Conservation (phyloP, 2,329 filamentous ascomycete species). For the Stagonosporopsis vannaccii region DNA sequence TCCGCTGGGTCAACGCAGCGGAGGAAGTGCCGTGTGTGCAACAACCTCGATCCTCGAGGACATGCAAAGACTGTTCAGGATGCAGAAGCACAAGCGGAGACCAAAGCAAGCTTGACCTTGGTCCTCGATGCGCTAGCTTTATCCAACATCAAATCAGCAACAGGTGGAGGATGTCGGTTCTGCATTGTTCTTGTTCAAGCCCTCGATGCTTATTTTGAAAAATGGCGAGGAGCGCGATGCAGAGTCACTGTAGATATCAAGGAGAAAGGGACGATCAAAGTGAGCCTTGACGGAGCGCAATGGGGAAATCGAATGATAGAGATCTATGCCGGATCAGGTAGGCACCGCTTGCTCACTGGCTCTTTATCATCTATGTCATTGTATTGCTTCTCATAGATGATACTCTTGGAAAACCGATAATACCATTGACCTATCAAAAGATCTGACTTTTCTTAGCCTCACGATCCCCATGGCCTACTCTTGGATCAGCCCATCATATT, state of each 20-base stretch:
- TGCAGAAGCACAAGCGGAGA: conserved; percentile 26
- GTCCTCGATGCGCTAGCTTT: conserved; percentile 37
- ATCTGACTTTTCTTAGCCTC: conserved; percentile 30
- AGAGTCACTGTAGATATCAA: conserved; percentile 35
- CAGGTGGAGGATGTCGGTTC: conserved; percentile 37
- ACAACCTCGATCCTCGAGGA: conserved; percentile 39
- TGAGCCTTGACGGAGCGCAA: conserved; percentile 32
- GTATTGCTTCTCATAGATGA: background rate
- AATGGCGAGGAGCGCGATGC: conserved; percentile 33
- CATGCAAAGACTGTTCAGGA: conserved; percentile 34
- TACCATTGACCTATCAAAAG: background rate
- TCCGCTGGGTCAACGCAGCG: conserved; percentile 22
- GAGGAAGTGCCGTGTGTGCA: conserved; percentile 38
- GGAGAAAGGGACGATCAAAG: conserved; percentile 38
- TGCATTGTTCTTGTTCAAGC: conserved; percentile 37
- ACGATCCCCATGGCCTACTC: conserved; percentile 41
- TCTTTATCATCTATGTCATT: background rate
- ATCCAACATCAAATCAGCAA: conserved; percentile 22
- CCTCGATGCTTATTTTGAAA: conserved; percentile 38
- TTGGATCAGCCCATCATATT: conserved; percentile 40
- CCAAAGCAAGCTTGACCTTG: conserved; percentile 30
- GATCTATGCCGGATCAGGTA: conserved; percentile 42
- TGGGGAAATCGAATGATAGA: conserved; percentile 36
- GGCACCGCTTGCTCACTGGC: background rate
- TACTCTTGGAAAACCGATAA: background rate